Base-by-base conservation (phyloP, 257 asterid species). In the Schizonepeta tenuifolia region DNA sequence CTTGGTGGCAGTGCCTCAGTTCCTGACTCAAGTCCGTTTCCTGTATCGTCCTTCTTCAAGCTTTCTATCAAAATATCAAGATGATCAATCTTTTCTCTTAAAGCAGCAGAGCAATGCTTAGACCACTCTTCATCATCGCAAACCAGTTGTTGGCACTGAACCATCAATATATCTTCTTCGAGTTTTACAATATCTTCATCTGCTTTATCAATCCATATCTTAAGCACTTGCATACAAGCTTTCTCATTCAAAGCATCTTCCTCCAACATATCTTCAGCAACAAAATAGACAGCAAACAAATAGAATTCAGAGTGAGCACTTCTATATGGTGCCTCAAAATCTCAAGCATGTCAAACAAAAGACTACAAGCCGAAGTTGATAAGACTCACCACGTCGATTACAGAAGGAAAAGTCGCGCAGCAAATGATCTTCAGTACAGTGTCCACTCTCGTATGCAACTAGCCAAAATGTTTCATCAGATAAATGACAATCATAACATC, bases 241-340 rank as follows among this genome's bases (percentile, higher is more conserved):
- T 70, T 74, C 75, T 83, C 85, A 76, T 89, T 87, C 78, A 84
- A 75, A 20, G 79, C 87, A 73, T 89, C 84, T 80, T 84, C 86
- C 75, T 84, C 92, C 35, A 84, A 68, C 62, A 67, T 44, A 79
- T 87, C 94, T 87, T 70, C 62, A 71, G 49, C 63, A 63, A 65
- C 79, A 72, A 72, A 74, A 71, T 20, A 70, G 7, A 68, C 6
- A 57, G 35, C 38, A 79, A 22, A 71, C 20, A 70, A 62, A 55
- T 7, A 46, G 17, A 64, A 33, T 38, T 9, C 71, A 76, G 44
- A 26, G 41, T 46, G 47, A 14, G 61, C 70, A 38, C 70, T 40
- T 31, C 60, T 41, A 64, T 54, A 74, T 49, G 22, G 65, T 41
- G 57, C 28, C 26, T 70, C 55, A 54, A 18, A 67, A 57, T 67